Base-by-base conservation (phyloP, 2,329 filamentous ascomycete genomes). In the Claviceps humidiphila region DNA sequence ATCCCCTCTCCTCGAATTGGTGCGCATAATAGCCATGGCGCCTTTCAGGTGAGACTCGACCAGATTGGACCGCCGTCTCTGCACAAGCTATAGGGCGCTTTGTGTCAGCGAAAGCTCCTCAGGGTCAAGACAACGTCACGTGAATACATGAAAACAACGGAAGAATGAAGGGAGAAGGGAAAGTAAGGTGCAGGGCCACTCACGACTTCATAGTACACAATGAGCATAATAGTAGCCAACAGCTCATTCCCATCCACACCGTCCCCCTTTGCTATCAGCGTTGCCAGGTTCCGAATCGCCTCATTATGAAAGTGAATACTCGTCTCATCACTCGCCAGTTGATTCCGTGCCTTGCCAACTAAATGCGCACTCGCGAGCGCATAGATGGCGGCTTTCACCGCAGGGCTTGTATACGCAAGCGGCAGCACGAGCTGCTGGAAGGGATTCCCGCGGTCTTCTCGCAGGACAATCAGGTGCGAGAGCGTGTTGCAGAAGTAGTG, bases 281-380 rank as follows among this genome's bases (percentile, higher is more conserved):
- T 69, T 1, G 77, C 74, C 40, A 84, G 64, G 1, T 76, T 78
- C 57, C 78, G 74, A 24, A 83, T 75, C 11, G 80, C 78, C 59
- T 73, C 71, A 54, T 76, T 80, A 56, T 83, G 80, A 55, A 81
- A 82, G 55, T 74, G 73, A 1, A 81, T 64, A 39, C 78, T 80
- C 58, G 74, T 76, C 58, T 82, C 77, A 20, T 67, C 63, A 22
- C 53, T 49, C n/a, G 41, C 51, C 13, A 49, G 45, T 16, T 73
- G 75, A 26, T 73, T 66, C 5, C 78, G 67, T 2, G 76, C 77
- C 26, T 77, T 68, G 48, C 78, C 88, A 57, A 91, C 85, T 53
- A 94, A 71, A 63, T 95, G 93, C 54, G 89, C 91, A 53, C 85
- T 87, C 0, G 88, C 81, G 7, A 96, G 71, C 0, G 89, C 89